These are phyloP conservation scores for Volvariella surrecta DNA, from an alignment of 1,284 basidiomycete genomes.

Conservation along the genomic window DNA sequence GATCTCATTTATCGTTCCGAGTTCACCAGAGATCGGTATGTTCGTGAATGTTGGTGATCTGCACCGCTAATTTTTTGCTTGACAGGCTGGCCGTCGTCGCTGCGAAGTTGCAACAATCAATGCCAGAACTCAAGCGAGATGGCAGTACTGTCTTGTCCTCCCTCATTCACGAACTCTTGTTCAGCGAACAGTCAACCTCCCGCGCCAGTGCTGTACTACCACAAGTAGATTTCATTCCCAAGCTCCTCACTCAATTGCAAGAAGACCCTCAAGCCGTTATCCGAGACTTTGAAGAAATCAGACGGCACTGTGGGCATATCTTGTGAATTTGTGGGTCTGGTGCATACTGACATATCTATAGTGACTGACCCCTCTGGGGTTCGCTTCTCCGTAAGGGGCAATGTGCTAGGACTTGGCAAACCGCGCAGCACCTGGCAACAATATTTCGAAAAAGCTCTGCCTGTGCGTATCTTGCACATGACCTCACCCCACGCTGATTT, in stretches of 20 bases:
- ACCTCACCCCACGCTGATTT: neutral
- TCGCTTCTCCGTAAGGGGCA: constrained; percentile 84
- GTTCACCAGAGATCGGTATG: constrained; percentile 80
- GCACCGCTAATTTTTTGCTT: neutral
- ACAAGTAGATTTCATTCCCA: constrained; percentile 77
- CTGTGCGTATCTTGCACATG: constrained; percentile 34
- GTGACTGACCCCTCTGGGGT: constrained; percentile 77
- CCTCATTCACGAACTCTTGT: constrained; percentile 63
- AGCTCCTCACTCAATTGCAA: constrained; percentile 66
- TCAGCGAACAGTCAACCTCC: constrained; percentile 67
- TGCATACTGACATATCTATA: constrained; percentile 22
- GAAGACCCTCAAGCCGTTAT: constrained; percentile 69
- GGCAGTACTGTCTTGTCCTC: constrained; percentile 78
- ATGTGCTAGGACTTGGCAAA: constrained; percentile 64
- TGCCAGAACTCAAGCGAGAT: constrained; percentile 93
- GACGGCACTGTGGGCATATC: constrained; percentile 62
- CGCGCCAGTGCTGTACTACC: constrained; percentile 66
- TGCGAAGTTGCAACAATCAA: constrained; percentile 84
- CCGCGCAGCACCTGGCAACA: constrained; percentile 71
- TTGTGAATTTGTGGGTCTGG: no score
- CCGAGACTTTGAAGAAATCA: constrained; percentile 66
- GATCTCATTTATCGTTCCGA: constrained; percentile 82
- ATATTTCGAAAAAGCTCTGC: constrained; percentile 54
- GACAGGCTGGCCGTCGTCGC: constrained; percentile 75
- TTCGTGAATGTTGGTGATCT: constrained; percentile 1